Evolutionary conservation across 495 filamentous ascomycete species (phyloP).

Genomic region (Podospora conica): DNA sequence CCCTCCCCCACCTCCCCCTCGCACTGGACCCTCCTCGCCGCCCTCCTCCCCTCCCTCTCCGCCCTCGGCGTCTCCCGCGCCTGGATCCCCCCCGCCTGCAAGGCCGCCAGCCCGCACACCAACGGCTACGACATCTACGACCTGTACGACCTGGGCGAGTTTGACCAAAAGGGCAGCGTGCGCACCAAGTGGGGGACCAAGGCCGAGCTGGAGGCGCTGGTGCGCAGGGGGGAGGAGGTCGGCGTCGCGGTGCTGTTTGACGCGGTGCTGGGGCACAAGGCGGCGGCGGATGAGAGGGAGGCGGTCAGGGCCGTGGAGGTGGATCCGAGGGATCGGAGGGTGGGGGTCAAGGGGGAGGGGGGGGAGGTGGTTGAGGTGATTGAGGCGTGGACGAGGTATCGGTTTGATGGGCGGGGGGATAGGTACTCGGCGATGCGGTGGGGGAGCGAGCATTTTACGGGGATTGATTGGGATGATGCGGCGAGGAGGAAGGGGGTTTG

Average conservation of each 20-base stretch:
- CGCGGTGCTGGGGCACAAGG: constrained; percentile 73
- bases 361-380: constrained; percentile 40
- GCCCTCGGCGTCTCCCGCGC: constrained; percentile 57
- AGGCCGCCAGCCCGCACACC: constrained; percentile 53
- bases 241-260: constrained; percentile 63
- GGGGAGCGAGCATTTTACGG: constrained; percentile 62
- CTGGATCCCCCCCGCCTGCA: constrained; percentile 73
- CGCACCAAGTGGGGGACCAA: constrained; percentile 67
- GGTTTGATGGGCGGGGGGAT: constrained; percentile 55
- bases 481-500: constrained; percentile 57
- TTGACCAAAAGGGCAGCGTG: constrained; percentile 60
- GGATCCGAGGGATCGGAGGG: constrained; percentile 50
- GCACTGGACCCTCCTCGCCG: constrained; percentile 58
- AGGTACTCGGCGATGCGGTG: constrained; percentile 59
- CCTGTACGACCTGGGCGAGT: constrained; percentile 76
- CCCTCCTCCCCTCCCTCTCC: constrained; percentile 49
- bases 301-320: constrained; percentile 53
- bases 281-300: constrained; percentile 59
- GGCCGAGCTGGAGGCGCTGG: constrained; percentile 51
- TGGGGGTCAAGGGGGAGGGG: constrained; percentile 39
- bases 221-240: constrained; percentile 38
- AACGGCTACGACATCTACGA: constrained; percentile 78
- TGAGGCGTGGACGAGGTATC: constrained; percentile 62
- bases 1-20: constrained; percentile 53
- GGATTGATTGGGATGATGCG: constrained; percentile 59